Conservation (phyloP, 108 stramenopile genomes). For the Nitzschia palea region DNA sequence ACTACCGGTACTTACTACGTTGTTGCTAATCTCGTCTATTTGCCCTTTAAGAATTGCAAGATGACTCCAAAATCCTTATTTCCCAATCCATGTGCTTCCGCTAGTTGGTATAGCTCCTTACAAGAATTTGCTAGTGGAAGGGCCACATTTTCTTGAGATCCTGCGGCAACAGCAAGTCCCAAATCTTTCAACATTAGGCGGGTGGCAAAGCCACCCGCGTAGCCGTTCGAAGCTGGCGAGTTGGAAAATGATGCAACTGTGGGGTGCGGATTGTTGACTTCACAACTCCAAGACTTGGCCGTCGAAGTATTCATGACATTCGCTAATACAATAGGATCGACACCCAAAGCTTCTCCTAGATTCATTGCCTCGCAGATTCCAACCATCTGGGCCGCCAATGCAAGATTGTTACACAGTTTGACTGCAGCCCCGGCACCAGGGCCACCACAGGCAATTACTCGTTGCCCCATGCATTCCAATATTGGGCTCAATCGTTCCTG, state of each 20-base stretch:
- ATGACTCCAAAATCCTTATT: slow-evolving; percentile 78
- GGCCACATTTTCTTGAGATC: slow-evolving; percentile 50
- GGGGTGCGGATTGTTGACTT: slow-evolving; percentile 94
- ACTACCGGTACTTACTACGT: background rate
- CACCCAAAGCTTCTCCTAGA: slow-evolving; percentile 85
- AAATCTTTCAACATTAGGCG: slow-evolving; percentile 89
- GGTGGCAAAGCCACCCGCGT: slow-evolving; percentile 77
- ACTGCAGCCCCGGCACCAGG: slow-evolving; percentile 81
- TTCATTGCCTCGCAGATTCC: slow-evolving; percentile 94
- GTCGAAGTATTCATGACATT: slow-evolving; percentile 90
- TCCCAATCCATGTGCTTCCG: slow-evolving; percentile 49
- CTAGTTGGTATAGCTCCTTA: slow-evolving; percentile 63
- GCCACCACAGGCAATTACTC: slow-evolving; percentile 74
- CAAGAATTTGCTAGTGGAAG: slow-evolving; percentile 61
- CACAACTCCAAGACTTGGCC: slow-evolving; percentile 91
- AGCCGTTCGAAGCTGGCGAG: slow-evolving; percentile 69
- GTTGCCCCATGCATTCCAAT: slow-evolving; percentile 77
- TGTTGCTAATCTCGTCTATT: background rate
- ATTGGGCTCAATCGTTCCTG: slow-evolving; percentile 50
- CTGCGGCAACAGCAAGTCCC: slow-evolving; percentile 70
- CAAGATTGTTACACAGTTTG: slow-evolving; percentile 95
- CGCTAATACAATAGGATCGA: slow-evolving; percentile 84
- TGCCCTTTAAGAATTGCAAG: slow-evolving; percentile 56
- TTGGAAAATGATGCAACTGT: slow-evolving; percentile 35
- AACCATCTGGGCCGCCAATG: slow-evolving; percentile 90